Percentiles rank a stretch among this genome's conserved stretches.
These are phyloP conservation scores for Penicillium italicum DNA, from an alignment of 2,329 filamentous ascomycete species.

Conservation along the genomic window DNA sequence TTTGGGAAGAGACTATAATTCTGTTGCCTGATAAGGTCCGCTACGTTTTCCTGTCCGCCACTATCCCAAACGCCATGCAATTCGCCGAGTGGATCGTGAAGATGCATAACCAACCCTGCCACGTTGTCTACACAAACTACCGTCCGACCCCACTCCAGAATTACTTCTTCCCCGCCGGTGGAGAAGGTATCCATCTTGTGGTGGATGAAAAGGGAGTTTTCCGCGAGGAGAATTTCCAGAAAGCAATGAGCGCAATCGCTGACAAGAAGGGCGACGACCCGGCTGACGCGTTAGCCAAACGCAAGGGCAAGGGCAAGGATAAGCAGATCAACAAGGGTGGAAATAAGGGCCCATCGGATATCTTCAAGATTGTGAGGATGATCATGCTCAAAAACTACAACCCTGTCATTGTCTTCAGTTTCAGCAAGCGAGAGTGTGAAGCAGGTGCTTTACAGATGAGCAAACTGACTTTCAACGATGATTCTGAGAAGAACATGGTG, in stretches of 20 bases:
- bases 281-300: conserved; percentile 71
- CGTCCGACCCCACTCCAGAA: conserved; percentile 93
- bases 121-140: conserved; percentile 99
- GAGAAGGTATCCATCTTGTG: conserved; percentile 86
- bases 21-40: conserved; percentile 96
- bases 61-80: conserved; percentile 97
- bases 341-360: conserved; percentile 69
- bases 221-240: conserved; percentile 95
- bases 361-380: conserved; percentile 98
- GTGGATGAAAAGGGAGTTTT: conserved; percentile 97
- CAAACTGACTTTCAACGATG: conserved; percentile 87
- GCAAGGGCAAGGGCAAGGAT: conserved; percentile 83
- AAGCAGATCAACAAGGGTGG: conserved; percentile 89
- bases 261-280: conserved; percentile 83
- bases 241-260: conserved; percentile 86
- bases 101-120: conserved; percentile 94
- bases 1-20: conserved; percentile 99
- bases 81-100: conserved; percentile 99
- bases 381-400: conserved; percentile 97
- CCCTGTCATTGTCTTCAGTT: conserved; percentile 98
- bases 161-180: conserved; percentile 93
- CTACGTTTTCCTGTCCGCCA: conserved; percentile 97
- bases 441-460: conserved; percentile 83
- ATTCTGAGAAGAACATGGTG: conserved; percentile 92
- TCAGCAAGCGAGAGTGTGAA: conserved; percentile 97